Evolutionary conservation across 148 eudicot species (phyloP), one percentile per base, ranked within the genome.

Genomic region (Tetragonia tetragonoides): DNA sequence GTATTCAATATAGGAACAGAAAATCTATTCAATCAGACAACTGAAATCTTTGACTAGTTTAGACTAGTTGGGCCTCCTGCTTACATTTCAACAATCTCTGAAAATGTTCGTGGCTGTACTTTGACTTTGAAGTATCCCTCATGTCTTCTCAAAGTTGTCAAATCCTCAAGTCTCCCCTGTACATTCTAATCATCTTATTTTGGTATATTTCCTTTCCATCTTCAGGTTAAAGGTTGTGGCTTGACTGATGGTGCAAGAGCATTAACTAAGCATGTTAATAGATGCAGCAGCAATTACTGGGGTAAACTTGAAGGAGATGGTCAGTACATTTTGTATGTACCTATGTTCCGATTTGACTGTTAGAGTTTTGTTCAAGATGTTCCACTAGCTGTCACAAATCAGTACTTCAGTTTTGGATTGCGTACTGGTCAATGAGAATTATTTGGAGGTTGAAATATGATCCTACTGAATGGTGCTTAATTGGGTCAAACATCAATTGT

Each of bases 221-320:
- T 89, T 46, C 81, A 94, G 98, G 91, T 87, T 77, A 88, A 88
- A 87, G 88, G 93, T 79, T 87, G 89, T 70, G 81, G 81, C 67
- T 83, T 94, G 89, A 92, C 90, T 75, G 89, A 83, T 66, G 98
- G 98, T 78, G 95, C 98, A 20, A 88, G 98, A 81, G 94, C 98
- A 77, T 85, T 94, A 85, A 86, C 92, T 73, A 94, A 94, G 84
- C 98, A 94, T 74, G 87, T 89, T 72, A 78, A 80, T 64, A 81
- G 98, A 78, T 85, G 95, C 87, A 84, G 90, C 68, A 79, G 81
- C 53, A 79, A 76, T 65, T 90, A 82, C 70, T 94, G 98, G 98
- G 98, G 93, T 40, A 37, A 75, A 70, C 83, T 88, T 24, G 77
- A 49, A 77, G 97, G 98, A 79, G 87, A 83, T 78, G 93, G 95